Evolutionary conservation across 345 rosid genomes (phyloP).

Genomic region (Sapria himalayana): DNA sequence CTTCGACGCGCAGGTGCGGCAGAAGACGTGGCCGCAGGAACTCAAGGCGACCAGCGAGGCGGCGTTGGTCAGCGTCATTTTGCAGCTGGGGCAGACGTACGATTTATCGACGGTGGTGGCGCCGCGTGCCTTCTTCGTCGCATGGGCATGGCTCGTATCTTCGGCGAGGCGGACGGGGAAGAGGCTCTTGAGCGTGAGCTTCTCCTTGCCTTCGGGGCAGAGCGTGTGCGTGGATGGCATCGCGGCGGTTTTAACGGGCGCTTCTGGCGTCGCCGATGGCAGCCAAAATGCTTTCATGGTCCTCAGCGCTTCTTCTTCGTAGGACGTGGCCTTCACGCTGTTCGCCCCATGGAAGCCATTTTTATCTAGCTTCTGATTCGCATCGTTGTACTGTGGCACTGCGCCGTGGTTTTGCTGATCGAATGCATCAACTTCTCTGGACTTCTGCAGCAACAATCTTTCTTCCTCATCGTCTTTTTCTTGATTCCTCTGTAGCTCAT

Average conservation of each 20-base stretch:
- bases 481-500: slow-evolving; percentile 44
- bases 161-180: slow-evolving; percentile 51
- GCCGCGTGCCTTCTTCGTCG: slow-evolving; percentile 18
- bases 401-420: slow-evolving; percentile 97
- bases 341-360: slow-evolving; percentile 88
- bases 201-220: slow-evolving; percentile 89
- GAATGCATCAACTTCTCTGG: slow-evolving; percentile 75
- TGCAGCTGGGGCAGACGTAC: slow-evolving; percentile 84
- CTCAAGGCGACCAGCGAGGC: slow-evolving; percentile 50
- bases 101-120: slow-evolving; percentile 39
- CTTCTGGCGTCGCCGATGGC: slow-evolving; percentile 97
- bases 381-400: slow-evolving; percentile 59
- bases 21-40: slow-evolving; percentile 91
- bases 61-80: slow-evolving; percentile 79
- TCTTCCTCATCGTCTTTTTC: slow-evolving; percentile 81
- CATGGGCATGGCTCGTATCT: slow-evolving; percentile 60
- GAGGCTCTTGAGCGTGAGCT: slow-evolving; percentile 65
- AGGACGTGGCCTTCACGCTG: slow-evolving; percentile 77
- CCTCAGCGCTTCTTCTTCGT: slow-evolving; percentile 84
- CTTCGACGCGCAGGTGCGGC: slow-evolving; percentile 80
- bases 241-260: slow-evolving; percentile 48
- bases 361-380: slow-evolving; percentile 47
- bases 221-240: slow-evolving; percentile 42
- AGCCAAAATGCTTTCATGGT: slow-evolving; percentile 99
- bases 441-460: slow-evolving; percentile 39